Evolutionary conservation across 106 monocot genomes (phyloP), one percentile per base, ranked within the genome.

Genomic region (Dactylorhiza incarnata): DNA sequence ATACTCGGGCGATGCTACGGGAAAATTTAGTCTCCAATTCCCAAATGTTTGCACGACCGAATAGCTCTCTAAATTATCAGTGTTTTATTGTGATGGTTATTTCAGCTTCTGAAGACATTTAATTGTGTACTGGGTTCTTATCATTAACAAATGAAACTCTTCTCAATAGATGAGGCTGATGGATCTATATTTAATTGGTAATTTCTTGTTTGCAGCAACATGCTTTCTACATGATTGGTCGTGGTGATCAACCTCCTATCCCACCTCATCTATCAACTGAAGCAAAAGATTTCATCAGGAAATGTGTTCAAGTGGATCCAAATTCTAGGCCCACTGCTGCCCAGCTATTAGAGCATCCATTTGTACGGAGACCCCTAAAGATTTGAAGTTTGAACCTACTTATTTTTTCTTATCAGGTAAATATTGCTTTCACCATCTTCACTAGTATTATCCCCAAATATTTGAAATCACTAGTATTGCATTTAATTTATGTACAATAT

Each of bases 241-340:
- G 59, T 6, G 95, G 95, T 16, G 83, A 88, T 24, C 80, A 72
- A 55, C 95, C 95, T 73, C 74, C 75, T 17, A 90, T 95, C 9
- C 95, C 95, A 1, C 48, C 45, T 26, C 37, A 73, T 13, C 53
- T 95, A 65, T 92, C 95, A 5, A 80, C n/a, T 61, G 89, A 95
- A 76, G 95, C 90, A 17, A 80, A 76, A 16, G 88, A 95, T 74
- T 95, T 95, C 77, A 92, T 95, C 49, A 53, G 48, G n/a, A 72
- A 85, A 74, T 95, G 95, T 74, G 76, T 90, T 65, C 83, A 90
- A 79, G 81, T 84, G 37, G 80, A 90, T 75, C 90, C 95, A 45
- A 83, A 85, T 75, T 83, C 84, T 51, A 76, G 93, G 71, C 93
- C 93, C 1, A 61, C 89, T 62, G 89, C 93, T 68, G 49, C 82